Evolutionary conservation across 192 early-diverging fungal species (phyloP).

Genomic region (Mortierella alpina): DNA sequence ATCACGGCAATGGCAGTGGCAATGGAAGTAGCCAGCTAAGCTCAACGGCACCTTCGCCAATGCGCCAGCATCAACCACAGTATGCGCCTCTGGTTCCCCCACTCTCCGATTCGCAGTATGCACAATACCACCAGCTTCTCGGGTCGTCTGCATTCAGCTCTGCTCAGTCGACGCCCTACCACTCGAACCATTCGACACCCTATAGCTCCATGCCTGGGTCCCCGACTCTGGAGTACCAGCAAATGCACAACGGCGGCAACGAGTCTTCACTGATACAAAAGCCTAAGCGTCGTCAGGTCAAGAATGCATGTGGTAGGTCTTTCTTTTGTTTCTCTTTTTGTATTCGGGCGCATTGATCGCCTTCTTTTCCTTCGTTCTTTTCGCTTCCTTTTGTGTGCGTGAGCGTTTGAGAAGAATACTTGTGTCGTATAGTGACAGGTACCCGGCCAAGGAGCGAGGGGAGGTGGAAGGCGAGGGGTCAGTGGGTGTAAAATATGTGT

Average conservation of each 20-base stretch:
- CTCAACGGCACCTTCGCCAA: slow-evolving; percentile 43
- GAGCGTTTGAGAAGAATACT: too few species aligned
- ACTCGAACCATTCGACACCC: slow-evolving; percentile 53
- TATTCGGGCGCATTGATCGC: neutral
- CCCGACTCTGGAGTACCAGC: slow-evolving; percentile 39
- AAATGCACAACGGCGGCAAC: neutral
- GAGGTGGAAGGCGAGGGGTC: neutral
- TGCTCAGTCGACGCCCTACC: slow-evolving; percentile 38
- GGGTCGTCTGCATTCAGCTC: slow-evolving; percentile 49
- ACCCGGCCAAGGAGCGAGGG: too few species aligned
- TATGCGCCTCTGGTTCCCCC: slow-evolving; percentile 46
- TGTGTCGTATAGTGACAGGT: too few species aligned
- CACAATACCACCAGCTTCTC: slow-evolving; percentile 44
- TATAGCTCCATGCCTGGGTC: slow-evolving; percentile 53
- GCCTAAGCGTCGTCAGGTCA: slow-evolving; percentile 84
- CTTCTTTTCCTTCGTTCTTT: slow-evolving; percentile 1
- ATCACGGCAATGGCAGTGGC: slow-evolving; percentile 11
- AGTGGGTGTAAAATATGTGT: too few species aligned
- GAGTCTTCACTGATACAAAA: slow-evolving; percentile 18
- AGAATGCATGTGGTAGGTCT: slow-evolving; percentile 87
- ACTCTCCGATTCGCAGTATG: slow-evolving; percentile 32
- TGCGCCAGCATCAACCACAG: slow-evolving; percentile 42
- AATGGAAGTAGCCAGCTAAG: slow-evolving; percentile 29
- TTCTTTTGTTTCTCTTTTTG: neutral
- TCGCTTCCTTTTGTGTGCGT: neutral